These are phyloP conservation scores for Crithidia expoeki DNA, from an alignment of 208 protist genomes.

Conservation along the genomic window DNA sequence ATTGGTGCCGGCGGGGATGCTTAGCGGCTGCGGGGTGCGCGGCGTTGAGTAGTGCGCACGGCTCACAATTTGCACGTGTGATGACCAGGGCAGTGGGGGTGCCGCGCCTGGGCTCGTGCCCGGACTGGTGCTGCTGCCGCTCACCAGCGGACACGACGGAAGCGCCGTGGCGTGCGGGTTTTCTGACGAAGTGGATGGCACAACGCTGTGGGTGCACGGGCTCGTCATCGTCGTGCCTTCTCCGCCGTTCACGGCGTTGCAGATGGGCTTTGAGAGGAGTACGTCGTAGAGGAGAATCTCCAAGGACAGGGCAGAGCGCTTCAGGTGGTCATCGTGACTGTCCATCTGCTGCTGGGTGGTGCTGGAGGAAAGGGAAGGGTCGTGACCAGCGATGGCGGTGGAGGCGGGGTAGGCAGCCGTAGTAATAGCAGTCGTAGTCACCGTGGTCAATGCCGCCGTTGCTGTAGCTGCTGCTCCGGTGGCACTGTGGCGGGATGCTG, in stretches of 20 bases:
- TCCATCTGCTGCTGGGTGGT: constrained; percentile 8
- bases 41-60: constrained; percentile 20
- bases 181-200: constrained; percentile 6
- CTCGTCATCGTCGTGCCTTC: constrained; percentile 5
- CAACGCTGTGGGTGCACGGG: constrained; percentile 10
- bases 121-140: not conserved
- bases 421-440: not conserved
- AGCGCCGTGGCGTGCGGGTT: not conserved
- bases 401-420: not conserved
- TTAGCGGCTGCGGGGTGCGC: constrained; percentile 12
- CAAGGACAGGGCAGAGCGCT: constrained; percentile 17
- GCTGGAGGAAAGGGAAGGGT: not conserved
- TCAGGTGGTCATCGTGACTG: constrained; percentile 17
- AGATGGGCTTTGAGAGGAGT: constrained; percentile 19
- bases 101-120: constrained; percentile 8
- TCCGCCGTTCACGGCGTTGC: constrained; percentile 1
- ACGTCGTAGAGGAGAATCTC: constrained; percentile 30
- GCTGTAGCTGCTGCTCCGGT: too few species aligned
- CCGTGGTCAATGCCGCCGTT: too few species aligned
- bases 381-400: not conserved
- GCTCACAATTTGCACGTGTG: constrained; percentile 17
- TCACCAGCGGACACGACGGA: not conserved
- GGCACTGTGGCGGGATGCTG: too few species aligned
- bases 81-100: constrained; percentile 1
- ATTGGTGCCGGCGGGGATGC: not conserved